These are phyloP conservation scores for Stachybotrys chartarum DNA, from an alignment of 2,329 filamentous ascomycete species.

Conservation along the genomic window DNA sequence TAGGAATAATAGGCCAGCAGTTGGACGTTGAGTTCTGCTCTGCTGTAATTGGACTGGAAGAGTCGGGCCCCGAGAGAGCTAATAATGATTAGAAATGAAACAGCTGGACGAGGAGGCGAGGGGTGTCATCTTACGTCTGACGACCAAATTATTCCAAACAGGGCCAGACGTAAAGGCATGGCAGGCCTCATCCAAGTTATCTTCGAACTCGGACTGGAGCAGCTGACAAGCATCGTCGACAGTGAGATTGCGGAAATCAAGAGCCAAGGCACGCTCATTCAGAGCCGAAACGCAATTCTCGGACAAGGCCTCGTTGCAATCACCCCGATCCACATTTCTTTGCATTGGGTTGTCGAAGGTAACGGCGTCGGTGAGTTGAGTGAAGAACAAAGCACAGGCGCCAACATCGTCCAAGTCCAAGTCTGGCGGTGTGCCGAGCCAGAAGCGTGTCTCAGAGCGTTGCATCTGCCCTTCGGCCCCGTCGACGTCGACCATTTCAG, in stretches of 20 bases:
- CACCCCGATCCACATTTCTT: not conserved
- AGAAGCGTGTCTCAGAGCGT: not conserved
- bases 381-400: not conserved
- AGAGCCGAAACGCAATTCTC: not conserved
- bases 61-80: not conserved
- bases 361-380: not conserved
- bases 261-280: not conserved
- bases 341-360: not conserved
- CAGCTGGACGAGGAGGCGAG: not conserved
- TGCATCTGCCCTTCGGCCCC: not conserved
- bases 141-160: slow-evolving; percentile 3
- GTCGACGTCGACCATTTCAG: not conserved
- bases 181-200: slow-evolving; percentile 5
- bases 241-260: not conserved
- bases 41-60: slow-evolving; percentile 1
- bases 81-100: not conserved
- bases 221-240: slow-evolving; percentile 2
- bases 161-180: not conserved
- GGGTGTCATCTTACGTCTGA: not conserved
- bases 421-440: not conserved
- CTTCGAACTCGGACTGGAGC: slow-evolving; percentile 1
- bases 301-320: not conserved
- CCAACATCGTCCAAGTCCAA: not conserved
- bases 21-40: slow-evolving; percentile 6
- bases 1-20: slow-evolving; percentile 7